phyloP scores from a whole-genome alignment of 352 stramenopile genomes.

The Nothophytophthora sp. region DNA sequence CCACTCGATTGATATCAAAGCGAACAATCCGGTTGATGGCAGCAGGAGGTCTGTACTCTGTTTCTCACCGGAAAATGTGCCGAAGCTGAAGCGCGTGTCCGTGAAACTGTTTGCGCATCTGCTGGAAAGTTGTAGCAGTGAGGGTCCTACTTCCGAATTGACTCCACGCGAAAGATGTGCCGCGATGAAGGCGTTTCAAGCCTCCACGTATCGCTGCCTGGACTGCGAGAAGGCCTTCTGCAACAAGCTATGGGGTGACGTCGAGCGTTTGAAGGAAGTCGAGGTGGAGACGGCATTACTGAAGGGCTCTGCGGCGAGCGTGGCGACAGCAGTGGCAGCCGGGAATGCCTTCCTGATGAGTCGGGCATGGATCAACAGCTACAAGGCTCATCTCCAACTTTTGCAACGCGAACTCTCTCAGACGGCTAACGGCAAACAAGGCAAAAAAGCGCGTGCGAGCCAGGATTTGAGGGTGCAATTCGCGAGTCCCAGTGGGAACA shows the following conservation, averaged over 20 bases:
- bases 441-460: constrained; percentile 10
- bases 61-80: constrained; percentile 55
- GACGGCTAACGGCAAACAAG: constrained; percentile 28
- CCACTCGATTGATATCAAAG: constrained; percentile 28
- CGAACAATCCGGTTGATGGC: too few species aligned
- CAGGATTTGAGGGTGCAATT: constrained; percentile 21
- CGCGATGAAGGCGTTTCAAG: constrained; percentile 42
- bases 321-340: constrained; percentile 20
- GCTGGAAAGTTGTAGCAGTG: constrained; percentile 29
- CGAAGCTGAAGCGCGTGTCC: constrained; percentile 66
- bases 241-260: constrained; percentile 54
- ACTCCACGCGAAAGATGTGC: not conserved
- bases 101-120: constrained; percentile 48
- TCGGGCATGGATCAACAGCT: constrained; percentile 68
- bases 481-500: too few species aligned
- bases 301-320: constrained; percentile 29
- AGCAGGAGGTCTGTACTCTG: constrained; percentile 10
- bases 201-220: constrained; percentile 44
- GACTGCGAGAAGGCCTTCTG: constrained; percentile 52
- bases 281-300: constrained; percentile 49
- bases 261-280: constrained; percentile 51
- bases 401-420: constrained; percentile 50
- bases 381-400: constrained; percentile 58
- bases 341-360: constrained; percentile 60
- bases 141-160: not conserved